A percentile compares a stretch with the other conserved stretches of the same genome.
phyloP scores from a whole-genome alignment of 768 basidiomycete species.

The Phlebiopsis gigantea region DNA sequence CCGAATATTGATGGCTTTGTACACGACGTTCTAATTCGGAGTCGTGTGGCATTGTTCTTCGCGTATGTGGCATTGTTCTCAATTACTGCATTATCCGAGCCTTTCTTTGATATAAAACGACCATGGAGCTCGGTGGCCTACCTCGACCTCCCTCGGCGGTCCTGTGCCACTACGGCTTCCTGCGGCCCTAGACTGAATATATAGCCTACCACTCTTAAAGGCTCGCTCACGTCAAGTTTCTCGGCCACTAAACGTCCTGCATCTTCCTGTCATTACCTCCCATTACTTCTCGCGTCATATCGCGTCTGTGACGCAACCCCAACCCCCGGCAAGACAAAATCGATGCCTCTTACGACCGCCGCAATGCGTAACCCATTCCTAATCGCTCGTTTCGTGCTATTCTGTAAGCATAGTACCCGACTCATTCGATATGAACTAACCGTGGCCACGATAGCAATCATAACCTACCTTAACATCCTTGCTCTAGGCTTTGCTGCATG shows the following conservation, averaged over 20 bases:
- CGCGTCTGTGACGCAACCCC: conserved; percentile 6
- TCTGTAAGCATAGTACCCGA: conserved; percentile 38
- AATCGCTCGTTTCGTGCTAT: conserved; percentile 48
- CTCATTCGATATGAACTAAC: neutral
- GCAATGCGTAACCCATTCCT: conserved; percentile 49
- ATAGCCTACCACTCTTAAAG: neutral
- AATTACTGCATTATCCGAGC: neutral
- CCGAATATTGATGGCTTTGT: neutral
- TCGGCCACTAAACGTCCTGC: neutral
- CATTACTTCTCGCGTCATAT: neutral
- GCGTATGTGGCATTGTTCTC: conserved; percentile 1
- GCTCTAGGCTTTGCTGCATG: conserved; percentile 52
- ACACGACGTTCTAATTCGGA: neutral
- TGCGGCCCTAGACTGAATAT: neutral
- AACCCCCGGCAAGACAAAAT: neutral
- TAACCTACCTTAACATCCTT: conserved; percentile 43
- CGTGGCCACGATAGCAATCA: conserved; percentile 35
- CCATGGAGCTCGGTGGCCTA: neutral
- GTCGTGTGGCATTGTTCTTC: conserved; percentile 3
- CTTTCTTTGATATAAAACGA: neutral
- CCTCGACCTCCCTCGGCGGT: conserved; percentile 2
- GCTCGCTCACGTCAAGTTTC: neutral
- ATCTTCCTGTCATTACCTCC: neutral
- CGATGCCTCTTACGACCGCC: neutral
- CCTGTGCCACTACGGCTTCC: neutral